A percentile compares a stretch with the other conserved stretches of the same genome.
Evolutionary conservation across 2,329 filamentous ascomycete genomes (phyloP).

Genomic region (Rutstroemia sp.): DNA sequence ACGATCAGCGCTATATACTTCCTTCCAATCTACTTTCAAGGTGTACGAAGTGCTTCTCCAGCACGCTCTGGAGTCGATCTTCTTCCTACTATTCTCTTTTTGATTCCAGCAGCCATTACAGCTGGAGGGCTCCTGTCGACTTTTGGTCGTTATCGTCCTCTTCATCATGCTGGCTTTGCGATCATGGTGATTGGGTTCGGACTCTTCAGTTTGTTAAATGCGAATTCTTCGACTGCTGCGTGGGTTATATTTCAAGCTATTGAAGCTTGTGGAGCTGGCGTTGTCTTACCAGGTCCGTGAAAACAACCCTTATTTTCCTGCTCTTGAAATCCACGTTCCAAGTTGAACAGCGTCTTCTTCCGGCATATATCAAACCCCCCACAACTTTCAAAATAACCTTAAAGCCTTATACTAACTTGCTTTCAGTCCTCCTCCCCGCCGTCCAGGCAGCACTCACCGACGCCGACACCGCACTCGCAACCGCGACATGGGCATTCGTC

Average conservation of each 20-base stretch:
- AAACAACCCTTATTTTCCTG: no score
- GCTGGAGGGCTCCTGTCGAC: not conserved
- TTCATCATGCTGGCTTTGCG: conserved; percentile 27
- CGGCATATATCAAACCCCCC: no score
- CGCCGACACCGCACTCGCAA: conserved; percentile 7
- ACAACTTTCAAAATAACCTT: no score
- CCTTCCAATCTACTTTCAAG: conserved; percentile 43
- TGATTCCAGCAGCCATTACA: not conserved
- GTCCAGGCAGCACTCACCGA: conserved; percentile 29
- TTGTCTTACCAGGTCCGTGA: not conserved
- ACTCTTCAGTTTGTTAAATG: conserved; percentile 30
- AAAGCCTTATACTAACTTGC: not conserved
- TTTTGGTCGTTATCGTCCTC: conserved; percentile 1
- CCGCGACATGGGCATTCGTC: conserved; percentile 8
- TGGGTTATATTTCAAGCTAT: not conserved
- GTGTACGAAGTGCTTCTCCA: conserved; percentile 33
- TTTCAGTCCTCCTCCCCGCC: conserved; percentile 28
- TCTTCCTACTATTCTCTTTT: conserved; percentile 36
- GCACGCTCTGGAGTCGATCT: conserved; percentile 29
- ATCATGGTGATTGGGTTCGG: conserved; percentile 10
- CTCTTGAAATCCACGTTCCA: no score
- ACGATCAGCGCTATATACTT: conserved; percentile 34
- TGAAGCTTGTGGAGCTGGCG: not conserved
- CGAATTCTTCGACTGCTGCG: conserved; percentile 24
- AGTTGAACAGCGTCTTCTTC: no score